Conservation (phyloP, 129 eudicot species). For the Flaveria trinervia region DNA sequence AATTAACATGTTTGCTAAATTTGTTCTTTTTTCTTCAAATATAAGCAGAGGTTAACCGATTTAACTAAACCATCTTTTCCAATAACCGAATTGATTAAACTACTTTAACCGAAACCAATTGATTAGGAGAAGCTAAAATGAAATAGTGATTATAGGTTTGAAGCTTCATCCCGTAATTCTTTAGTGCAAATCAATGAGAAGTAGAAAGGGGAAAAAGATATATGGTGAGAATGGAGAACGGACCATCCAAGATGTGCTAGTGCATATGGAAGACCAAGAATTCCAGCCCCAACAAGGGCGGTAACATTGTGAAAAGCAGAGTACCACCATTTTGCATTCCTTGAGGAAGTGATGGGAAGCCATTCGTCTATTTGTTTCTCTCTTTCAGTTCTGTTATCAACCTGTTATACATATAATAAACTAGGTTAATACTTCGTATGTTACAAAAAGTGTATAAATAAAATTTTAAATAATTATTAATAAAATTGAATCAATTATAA, state of each 20-base stretch:
- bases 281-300: constrained; percentile 67
- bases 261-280: constrained; percentile 68
- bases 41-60: too few relatives aligned
- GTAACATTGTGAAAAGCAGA: constrained; percentile 69
- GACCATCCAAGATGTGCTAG: constrained; percentile 71
- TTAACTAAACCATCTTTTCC: not conserved
- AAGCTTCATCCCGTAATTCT: too few relatives aligned
- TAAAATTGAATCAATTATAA: too few relatives aligned
- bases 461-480: too few relatives aligned
- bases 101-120: too few relatives aligned
- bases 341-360: constrained; percentile 57
- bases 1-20: too few relatives aligned
- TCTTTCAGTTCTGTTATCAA: constrained; percentile 36
- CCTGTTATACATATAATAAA: constrained; percentile 20
- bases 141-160: too few relatives aligned
- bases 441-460: too few relatives aligned
- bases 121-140: too few relatives aligned
- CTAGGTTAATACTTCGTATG: too few relatives aligned
- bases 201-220: not conserved
- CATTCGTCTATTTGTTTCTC: constrained; percentile 51
- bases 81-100: not conserved
- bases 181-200: too few relatives aligned
- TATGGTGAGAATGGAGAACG: not conserved
- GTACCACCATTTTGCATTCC: constrained; percentile 70
- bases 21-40: too few relatives aligned